A percentile compares a stretch with the other conserved stretches of the same genome.
Evolutionary conservation across 163 green algal genomes (phyloP).

Genomic region (Picocystis sp.): DNA sequence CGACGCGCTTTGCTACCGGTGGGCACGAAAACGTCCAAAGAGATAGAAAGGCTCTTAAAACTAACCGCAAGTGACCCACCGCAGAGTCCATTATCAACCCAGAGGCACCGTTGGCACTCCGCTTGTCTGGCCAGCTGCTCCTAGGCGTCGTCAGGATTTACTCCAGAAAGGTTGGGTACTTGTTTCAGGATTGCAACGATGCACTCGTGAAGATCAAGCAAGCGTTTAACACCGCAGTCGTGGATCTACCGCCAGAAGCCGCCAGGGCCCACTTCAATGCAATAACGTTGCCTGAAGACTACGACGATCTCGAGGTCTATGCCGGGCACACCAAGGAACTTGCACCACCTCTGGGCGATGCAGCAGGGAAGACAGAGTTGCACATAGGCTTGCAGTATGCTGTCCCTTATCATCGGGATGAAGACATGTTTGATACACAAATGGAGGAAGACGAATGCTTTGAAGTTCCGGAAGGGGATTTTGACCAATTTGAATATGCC

Average conservation of each 20-base stretch:
- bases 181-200: slow-evolving; percentile 68
- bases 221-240: slow-evolving; percentile 1
- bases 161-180: slow-evolving; percentile 58
- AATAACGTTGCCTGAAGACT: slow-evolving; percentile 50
- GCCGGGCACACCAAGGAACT: no score
- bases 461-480: no score
- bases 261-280: slow-evolving; percentile 23
- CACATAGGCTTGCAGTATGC: no score
- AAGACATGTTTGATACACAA: no score
- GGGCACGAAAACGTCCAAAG: no score
- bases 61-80: neutral
- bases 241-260: slow-evolving; percentile 39
- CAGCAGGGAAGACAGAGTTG: no score
- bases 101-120: slow-evolving; percentile 73
- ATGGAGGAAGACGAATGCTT: no score
- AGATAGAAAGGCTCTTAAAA: no score
- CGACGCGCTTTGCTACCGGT: no score
- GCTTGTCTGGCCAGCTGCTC: slow-evolving; percentile 83
- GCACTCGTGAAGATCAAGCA: slow-evolving; percentile 52
- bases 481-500: no score
- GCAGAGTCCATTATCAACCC: slow-evolving; percentile 79
- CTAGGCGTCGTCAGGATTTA: slow-evolving; percentile 88
- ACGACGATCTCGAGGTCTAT: slow-evolving; percentile 1
- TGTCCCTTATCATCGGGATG: no score
- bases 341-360: no score